phyloP scores from a whole-genome alignment of 1,284 basidiomycete species.

The Phylloporus gajari region DNA sequence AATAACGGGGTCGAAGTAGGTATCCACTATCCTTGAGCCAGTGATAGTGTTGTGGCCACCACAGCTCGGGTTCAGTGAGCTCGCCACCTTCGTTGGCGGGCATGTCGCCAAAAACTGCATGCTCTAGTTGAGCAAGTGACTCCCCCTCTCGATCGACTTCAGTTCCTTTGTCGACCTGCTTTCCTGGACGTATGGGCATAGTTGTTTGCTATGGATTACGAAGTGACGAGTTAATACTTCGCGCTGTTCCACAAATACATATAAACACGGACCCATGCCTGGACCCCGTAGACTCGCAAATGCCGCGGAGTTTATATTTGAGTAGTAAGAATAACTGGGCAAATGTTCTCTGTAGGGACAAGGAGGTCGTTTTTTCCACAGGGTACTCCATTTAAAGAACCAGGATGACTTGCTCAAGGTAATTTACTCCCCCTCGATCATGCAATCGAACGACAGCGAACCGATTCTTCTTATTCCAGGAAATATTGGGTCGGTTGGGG shows the following conservation, averaged over 20 bases:
- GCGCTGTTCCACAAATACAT: no score
- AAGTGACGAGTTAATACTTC: no score
- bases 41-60: slow-evolving; percentile 43
- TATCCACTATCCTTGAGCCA: slow-evolving; percentile 50
- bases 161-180: slow-evolving; percentile 2
- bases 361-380: slow-evolving; percentile 3
- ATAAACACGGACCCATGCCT: no score
- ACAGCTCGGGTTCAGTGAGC: slow-evolving; percentile 25
- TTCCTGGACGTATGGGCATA: slow-evolving; percentile 3
- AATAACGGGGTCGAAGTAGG: slow-evolving; percentile 47
- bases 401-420: neutral
- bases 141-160: slow-evolving; percentile 2
- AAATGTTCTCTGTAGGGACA: no score
- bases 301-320: slow-evolving; percentile 3
- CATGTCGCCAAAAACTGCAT: neutral
- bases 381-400: slow-evolving; percentile 1
- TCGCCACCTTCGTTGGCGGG: slow-evolving; percentile 6
- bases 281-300: no score
- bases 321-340: neutral
- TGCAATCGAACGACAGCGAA: slow-evolving; percentile 10
- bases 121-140: slow-evolving; percentile 11
- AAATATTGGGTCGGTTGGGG: slow-evolving; percentile 3
- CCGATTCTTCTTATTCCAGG: slow-evolving; percentile 15
- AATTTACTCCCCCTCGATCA: slow-evolving; percentile 15
- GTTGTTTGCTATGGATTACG: neutral